Evolutionary conservation across 1,284 basidiomycete species (phyloP), one percentile per base, ranked within the genome.

Genomic region (Irpex sp.): DNA sequence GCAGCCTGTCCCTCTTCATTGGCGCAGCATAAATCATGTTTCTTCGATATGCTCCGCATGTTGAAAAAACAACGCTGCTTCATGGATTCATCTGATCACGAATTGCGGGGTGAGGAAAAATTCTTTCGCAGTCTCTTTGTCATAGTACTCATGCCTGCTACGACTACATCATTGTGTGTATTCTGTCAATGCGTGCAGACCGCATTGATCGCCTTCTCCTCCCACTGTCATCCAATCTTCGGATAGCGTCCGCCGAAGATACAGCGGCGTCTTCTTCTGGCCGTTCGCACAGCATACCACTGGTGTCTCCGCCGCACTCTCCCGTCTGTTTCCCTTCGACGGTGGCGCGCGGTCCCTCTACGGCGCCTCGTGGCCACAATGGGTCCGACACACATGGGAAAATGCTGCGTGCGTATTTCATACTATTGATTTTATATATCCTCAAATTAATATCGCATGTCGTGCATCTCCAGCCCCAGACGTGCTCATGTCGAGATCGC

Each of bases 161-260:
- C 15, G 6, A 9, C 9, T 19, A 5, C 17, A 39, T 26, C 51
- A 7, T 33, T 33, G 46, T 59, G 35, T 5, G 26, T 5, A 9
- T 31, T 33, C 39, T 59, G 35, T 35, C n/a, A 9, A 7, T 55
- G 9, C 21, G 49, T 62, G 15, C 49, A 66, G 65, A 57, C 19
- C 65, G 65, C 17, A 61, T 66, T 31, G 55, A 62, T 39, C 64
- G 65, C 11, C 61, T 66, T 36, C 61, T 66, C 17, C 61, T 66
- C 11, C 63, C 65, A 21, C 56, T 64, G 39, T 59, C 63, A 11
- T 58, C 63, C 9, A 62, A 58, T 50, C 50, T 62, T 36, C 65
- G 60, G 21, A 59, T 49, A 36, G 47, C 59, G 31, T 36, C 58
- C 26, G 39, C 61, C 58, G 63, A 64, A 31, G 59, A 61, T 36